Base-by-base conservation (phyloP, 306 rosid species). In the Acacia crassicarpa region DNA sequence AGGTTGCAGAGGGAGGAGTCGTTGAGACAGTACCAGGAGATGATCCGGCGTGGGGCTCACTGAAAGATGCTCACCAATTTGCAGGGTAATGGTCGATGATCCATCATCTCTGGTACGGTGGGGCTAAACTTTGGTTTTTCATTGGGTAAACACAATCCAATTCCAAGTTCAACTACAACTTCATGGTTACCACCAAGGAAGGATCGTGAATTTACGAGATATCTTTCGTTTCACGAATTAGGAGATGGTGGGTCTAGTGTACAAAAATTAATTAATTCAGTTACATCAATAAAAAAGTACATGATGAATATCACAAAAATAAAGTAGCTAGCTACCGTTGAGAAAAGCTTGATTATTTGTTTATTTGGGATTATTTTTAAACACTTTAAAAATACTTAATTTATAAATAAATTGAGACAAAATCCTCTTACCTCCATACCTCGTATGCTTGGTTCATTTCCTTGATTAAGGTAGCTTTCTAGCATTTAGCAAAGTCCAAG, bases 1-100 rank as follows among this genome's bases (percentile, higher is more conserved):
- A 87, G 97, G 89, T 63, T 95, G 90, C 99, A 95, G 89, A 89
- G 99, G 84, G 95, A 95, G 87, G 94, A 90, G 41, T 93, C 98
- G 71, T 72, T 95, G 91, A 91, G 86, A 38, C 94, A 93, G 86
- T 91, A 89, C 85, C 83, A 86, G 25, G 89, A 86, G 81, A 91
- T 90, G 94, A 23, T 89, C 73, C 72, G 72, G 19, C 78, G 87
- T 22, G 87, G 90, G 68, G 80, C 75, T 80, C 81, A 78, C 10
- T 84, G 86, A 81, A 62, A 63, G 2, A 9, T 40, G 12, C n/a
- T 20, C 17, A 13, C 56, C 75, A 70, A 41, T 43, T 71, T 15
- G 76, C 14, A 27, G 6, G 53, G 74, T 43, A 3, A 40, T 35
- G 44, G 45, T 3, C 1, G 72, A 10, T 38, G 3, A n/a, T 69